Conservation (phyloP, 257 asterid species). For the Scutellaria baicalensis region DNA sequence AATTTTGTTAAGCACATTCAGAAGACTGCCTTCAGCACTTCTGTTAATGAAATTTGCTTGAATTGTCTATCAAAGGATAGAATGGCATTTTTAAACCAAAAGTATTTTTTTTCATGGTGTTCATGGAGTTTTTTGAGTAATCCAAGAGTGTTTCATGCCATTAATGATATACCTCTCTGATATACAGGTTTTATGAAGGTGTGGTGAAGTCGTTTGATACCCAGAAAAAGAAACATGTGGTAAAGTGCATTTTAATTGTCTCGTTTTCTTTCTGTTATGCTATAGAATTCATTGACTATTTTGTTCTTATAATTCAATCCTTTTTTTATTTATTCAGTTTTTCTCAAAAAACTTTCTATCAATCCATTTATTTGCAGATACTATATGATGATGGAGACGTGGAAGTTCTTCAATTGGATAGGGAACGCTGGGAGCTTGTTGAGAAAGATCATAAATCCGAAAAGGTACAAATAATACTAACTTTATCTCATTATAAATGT, state of each 20-base stretch:
- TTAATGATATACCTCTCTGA: conserved; percentile 8
- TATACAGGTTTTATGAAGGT: conserved; percentile 85
- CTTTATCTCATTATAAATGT: not conserved
- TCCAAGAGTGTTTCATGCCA: not conserved
- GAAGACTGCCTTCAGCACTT: not conserved
- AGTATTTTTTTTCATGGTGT: not conserved
- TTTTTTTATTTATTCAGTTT: not conserved
- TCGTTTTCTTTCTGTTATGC: conserved; percentile 2
- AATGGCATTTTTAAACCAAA: conserved; percentile 1
- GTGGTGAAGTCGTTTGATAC: conserved; percentile 76
- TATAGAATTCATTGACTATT: not conserved
- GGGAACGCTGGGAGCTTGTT: conserved; percentile 43
- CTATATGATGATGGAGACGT: conserved; percentile 49
- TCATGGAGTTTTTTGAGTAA: not conserved
- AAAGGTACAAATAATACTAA: conserved; percentile 24
- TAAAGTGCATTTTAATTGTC: conserved; percentile 31
- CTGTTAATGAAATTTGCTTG: not conserved
- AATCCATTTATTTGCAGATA: conserved; percentile 11
- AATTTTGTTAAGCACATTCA: not conserved
- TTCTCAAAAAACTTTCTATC: not conserved
- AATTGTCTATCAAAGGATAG: not conserved
- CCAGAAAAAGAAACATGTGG: conserved; percentile 85
- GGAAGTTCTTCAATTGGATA: conserved; percentile 43
- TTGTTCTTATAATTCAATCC: not conserved
- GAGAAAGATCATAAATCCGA: conserved; percentile 19